Conservation (phyloP, 2,329 filamentous ascomycete genomes). For the Juglanconis oblonga region DNA sequence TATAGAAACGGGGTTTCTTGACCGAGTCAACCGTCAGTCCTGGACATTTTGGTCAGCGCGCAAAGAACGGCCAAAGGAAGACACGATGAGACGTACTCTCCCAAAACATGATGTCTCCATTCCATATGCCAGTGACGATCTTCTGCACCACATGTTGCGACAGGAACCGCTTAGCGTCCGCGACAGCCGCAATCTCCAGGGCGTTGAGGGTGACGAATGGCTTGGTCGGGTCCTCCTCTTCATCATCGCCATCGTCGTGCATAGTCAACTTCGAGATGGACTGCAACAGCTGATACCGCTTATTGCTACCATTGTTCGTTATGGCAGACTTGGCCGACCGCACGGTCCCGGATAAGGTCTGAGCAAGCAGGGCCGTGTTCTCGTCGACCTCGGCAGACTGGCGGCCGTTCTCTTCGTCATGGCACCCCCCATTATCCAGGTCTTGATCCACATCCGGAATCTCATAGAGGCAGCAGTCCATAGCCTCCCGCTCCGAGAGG, state of each 20-base stretch:
- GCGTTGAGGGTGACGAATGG: conserved; percentile 80
- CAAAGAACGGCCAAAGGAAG: accelerated
- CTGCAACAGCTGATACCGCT: conserved; percentile 48
- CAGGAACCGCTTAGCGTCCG: conserved; percentile 79
- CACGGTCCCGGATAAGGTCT: conserved; percentile 24
- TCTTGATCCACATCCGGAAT: conserved; percentile 48
- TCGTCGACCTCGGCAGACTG: conserved; percentile 34
- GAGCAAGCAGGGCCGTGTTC: conserved; percentile 43
- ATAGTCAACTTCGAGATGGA: conserved; percentile 56
- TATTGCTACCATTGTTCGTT: conserved; percentile 37
- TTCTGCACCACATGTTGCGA: conserved; percentile 78
- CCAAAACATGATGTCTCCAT: conserved; percentile 85
- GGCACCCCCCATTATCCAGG: conserved; percentile 22
- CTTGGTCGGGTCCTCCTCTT: conserved; percentile 62
- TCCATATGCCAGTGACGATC: conserved; percentile 82
- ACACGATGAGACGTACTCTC: conserved; percentile 36
- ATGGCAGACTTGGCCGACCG: conserved; percentile 26
- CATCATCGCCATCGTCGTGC: conserved; percentile 38
- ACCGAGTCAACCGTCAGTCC: conserved; percentile 67
- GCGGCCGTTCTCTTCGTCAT: conserved; percentile 38
- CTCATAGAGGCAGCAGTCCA: conserved; percentile 73
- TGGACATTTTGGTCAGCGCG: background rate
- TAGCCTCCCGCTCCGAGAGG: conserved; percentile 68
- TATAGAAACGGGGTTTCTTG: conserved; percentile 77
- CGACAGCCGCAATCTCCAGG: conserved; percentile 80